Conservation (phyloP, 176 grass and related monocot species). For the Thalia dealbata region DNA sequence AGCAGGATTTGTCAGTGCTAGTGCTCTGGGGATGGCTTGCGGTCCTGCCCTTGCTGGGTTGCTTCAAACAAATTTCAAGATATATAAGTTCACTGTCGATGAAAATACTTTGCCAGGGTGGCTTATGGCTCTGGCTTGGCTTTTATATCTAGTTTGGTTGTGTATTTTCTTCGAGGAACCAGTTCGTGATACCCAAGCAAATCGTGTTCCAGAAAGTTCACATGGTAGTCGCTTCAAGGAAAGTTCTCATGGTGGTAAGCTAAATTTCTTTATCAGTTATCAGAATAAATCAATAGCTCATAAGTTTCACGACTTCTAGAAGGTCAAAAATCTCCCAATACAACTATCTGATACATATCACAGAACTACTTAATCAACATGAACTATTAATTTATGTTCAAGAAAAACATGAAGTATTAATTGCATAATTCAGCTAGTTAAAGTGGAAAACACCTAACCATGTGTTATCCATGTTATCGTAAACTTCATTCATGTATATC, state of each 20-base stretch:
- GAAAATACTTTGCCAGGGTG: constrained; percentile 85
- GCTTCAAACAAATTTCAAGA: constrained; percentile 58
- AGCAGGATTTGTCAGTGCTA: constrained; percentile 88
- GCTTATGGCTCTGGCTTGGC: constrained; percentile 69
- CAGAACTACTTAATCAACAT: background rate
- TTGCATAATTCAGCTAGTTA: too few relatives aligned
- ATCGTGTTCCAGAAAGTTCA: constrained; percentile 22
- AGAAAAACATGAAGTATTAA: too few relatives aligned
- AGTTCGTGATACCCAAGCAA: constrained; percentile 27
- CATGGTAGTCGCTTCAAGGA: constrained; percentile 44
- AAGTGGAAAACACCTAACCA: too few relatives aligned
- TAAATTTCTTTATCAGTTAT: background rate
- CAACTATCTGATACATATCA: too few relatives aligned
- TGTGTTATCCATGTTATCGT: background rate
- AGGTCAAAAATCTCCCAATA: too few relatives aligned
- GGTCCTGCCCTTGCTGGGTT: constrained; percentile 76
- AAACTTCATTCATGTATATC: background rate
- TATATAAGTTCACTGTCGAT: constrained; percentile 62
- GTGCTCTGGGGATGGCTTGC: constrained; percentile 93
- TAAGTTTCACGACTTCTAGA: background rate
- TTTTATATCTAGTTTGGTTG: constrained; percentile 61
- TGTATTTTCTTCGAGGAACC: constrained; percentile 78
- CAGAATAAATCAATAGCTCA: background rate
- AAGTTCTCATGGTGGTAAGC: constrained; percentile 40
- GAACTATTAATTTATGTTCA: too few relatives aligned